Percentiles rank a stretch among this genome's conserved stretches.
These are phyloP conservation scores for Diaporthe longicolla DNA, from an alignment of 2,329 filamentous ascomycete genomes.

Conservation along the genomic window DNA sequence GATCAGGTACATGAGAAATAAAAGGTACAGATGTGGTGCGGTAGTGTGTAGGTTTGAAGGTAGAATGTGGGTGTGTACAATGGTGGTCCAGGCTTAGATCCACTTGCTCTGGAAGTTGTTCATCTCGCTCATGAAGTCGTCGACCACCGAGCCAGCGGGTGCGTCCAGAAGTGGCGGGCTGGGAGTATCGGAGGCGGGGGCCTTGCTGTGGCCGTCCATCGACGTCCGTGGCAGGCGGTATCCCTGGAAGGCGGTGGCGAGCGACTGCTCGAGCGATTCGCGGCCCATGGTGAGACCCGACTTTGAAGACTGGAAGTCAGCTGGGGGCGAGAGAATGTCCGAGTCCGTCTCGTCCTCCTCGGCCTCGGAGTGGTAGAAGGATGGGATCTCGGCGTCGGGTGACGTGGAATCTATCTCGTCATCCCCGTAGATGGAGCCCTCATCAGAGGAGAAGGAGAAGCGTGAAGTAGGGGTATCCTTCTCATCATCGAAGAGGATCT, in stretches of 20 bases:
- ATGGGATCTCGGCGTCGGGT: conserved; percentile 58
- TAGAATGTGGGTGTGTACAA: no score
- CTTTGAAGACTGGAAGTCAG: conserved; percentile 52
- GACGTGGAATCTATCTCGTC: conserved; percentile 48
- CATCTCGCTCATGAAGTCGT: conserved; percentile 54
- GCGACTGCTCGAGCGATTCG: conserved; percentile 47
- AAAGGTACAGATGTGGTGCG: not conserved
- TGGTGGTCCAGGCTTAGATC: not conserved
- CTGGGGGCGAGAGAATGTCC: conserved; percentile 51
- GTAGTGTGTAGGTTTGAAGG: conserved; percentile 1
- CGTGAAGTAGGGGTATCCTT: conserved; percentile 45
- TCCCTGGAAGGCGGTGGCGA: conserved; percentile 51
- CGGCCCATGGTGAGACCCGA: conserved; percentile 40
- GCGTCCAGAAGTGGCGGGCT: conserved; percentile 50
- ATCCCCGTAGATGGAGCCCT: conserved; percentile 50
- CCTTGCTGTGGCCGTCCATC: conserved; percentile 41
- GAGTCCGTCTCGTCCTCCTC: conserved; percentile 59
- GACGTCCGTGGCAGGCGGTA: conserved; percentile 63
- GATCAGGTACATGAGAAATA: conserved; percentile 9
- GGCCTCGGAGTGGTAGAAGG: conserved; percentile 61
- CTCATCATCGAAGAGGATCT: conserved; percentile 46
- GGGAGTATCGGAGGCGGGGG: conserved; percentile 33
- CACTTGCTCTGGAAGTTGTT: conserved; percentile 31
- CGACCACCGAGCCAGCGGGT: conserved; percentile 55
- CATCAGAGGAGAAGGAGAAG: conserved; percentile 51